Base-by-base conservation (phyloP, 2,329 filamentous ascomycete genomes). In the Colletotrichum australisinense region DNA sequence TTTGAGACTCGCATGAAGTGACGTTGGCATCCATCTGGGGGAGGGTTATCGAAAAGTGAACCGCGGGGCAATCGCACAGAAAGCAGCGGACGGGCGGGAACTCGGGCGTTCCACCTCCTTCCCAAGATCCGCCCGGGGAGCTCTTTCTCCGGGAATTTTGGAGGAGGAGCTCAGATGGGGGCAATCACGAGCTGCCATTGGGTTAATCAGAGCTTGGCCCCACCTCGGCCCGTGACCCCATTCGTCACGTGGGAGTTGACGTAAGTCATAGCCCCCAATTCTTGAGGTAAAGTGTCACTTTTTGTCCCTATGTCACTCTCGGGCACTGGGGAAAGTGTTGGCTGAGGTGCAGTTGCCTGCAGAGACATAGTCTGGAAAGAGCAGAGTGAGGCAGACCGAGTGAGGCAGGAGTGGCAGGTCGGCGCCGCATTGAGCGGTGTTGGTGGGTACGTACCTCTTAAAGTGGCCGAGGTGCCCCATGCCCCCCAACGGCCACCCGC, bases 221-320 rank as follows among this genome's bases (percentile, higher is more conserved):
- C 46, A 70, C 9, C 60, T 8, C n/a, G n/a, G 11, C 30, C 42
- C 28, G 59, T 26, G 32, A 59, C 3, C 38, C 66, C 22, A n/a
- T 22, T 5, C 32, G n/a, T 73, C 71, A 73, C 71, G 71, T 73
- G 71, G 67, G 26, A 35, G 19, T 28, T 73, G 71, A 73, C 71
- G 71, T 73, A 73, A 73, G 70, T 9, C 35, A 42, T 35, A 53
- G 38, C 55, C 42, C 46, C 11, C 57, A 62, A 64, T 22, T 12
- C 30, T 22, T 38, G 24, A 46, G 19, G 35, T 42, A 28, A 5
- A 42, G 38, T 42, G 38, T 42, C 16, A 42, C 49, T 63, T 24
- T 28, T 28, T 28, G 5, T 28, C 26, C 1, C 26, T 28, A 28
- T 28, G 26, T 28, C 26, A 35, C 32, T 35, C 32, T 35, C 32